A percentile compares a stretch with the other conserved stretches of the same genome.
Conservation (phyloP, 768 basidiomycete species). For the Tephrocybe sp. region DNA sequence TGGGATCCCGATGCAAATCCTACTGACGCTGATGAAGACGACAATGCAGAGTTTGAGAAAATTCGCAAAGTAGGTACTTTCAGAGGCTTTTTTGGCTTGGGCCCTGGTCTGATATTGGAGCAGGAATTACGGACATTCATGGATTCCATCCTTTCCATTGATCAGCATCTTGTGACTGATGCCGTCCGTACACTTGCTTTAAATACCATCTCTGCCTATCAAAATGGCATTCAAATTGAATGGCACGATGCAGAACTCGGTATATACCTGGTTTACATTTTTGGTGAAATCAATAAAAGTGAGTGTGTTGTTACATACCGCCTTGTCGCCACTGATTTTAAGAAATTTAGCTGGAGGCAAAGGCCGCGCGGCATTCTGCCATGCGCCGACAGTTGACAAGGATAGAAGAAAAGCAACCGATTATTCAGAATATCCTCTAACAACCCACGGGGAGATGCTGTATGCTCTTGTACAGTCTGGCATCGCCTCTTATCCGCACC, state of each 20-base stretch:
- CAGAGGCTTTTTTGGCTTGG: slow-evolving; percentile 1
- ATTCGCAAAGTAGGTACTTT: slow-evolving; percentile 69
- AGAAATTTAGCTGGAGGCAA: slow-evolving; percentile 59
- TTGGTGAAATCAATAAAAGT: slow-evolving; percentile 93
- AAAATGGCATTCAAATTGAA: slow-evolving; percentile 60
- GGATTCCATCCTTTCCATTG: slow-evolving; percentile 85
- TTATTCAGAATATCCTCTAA: slow-evolving; percentile 82
- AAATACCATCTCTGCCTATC: slow-evolving; percentile 71
- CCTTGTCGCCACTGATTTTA: slow-evolving; percentile 8
- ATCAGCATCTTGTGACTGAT: slow-evolving; percentile 81
- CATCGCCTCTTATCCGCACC: slow-evolving; percentile 81
- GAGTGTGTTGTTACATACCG: slow-evolving; percentile 21
- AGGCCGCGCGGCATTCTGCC: slow-evolving; percentile 85
- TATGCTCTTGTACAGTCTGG: slow-evolving; percentile 81
- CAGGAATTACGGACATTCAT: slow-evolving; percentile 85
- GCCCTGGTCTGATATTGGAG: slow-evolving; percentile 1
- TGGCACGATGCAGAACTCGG: slow-evolving; percentile 96
- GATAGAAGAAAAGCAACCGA: slow-evolving; percentile 67
- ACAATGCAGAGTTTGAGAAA: slow-evolving; percentile 76
- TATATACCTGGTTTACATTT: slow-evolving; percentile 90
- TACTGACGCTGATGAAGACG: slow-evolving; percentile 88
- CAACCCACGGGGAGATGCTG: slow-evolving; percentile 88
- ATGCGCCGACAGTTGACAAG: slow-evolving; percentile 66
- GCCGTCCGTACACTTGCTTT: slow-evolving; percentile 73
- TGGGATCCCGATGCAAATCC: slow-evolving; percentile 84